These are phyloP conservation scores for Adansonia digitata DNA, from an alignment of 345 rosid species.

Conservation along the genomic window DNA sequence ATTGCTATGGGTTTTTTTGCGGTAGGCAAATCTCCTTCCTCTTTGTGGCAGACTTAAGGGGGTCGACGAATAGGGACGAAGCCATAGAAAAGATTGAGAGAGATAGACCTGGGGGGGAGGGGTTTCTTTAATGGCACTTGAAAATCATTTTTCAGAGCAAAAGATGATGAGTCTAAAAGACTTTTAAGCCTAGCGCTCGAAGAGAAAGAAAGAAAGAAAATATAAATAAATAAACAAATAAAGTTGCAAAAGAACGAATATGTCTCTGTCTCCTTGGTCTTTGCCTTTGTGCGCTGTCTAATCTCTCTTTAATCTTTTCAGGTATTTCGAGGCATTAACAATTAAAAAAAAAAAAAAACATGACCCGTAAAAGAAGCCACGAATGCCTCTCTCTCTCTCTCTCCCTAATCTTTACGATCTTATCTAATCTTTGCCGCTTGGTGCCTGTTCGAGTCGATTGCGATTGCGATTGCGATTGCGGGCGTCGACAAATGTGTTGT, in stretches of 20 bases:
- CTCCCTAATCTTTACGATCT: not conserved
- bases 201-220: not conserved
- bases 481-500: not conserved
- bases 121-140: not conserved
- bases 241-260: not conserved
- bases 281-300: conserved; percentile 7
- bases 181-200: not conserved
- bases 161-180: not conserved
- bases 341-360: conserved; percentile 21
- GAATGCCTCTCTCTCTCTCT: not conserved
- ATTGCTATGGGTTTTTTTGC: not conserved
- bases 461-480: not conserved
- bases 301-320: not conserved
- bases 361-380: conserved; percentile 25
- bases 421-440: not conserved
- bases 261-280: conserved; percentile 3
- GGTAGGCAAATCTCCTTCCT: conserved; percentile 5
- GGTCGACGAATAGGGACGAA: conserved; percentile 19
- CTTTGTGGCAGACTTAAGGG: conserved; percentile 4
- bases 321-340: not conserved
- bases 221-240: too few species aligned
- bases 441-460: not conserved
- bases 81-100: not conserved
- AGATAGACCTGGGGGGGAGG: not conserved
- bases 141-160: not conserved